These are phyloP conservation scores for Sphaerostilbella broomeana DNA, from an alignment of 2,329 filamentous ascomycete genomes.

Conservation along the genomic window DNA sequence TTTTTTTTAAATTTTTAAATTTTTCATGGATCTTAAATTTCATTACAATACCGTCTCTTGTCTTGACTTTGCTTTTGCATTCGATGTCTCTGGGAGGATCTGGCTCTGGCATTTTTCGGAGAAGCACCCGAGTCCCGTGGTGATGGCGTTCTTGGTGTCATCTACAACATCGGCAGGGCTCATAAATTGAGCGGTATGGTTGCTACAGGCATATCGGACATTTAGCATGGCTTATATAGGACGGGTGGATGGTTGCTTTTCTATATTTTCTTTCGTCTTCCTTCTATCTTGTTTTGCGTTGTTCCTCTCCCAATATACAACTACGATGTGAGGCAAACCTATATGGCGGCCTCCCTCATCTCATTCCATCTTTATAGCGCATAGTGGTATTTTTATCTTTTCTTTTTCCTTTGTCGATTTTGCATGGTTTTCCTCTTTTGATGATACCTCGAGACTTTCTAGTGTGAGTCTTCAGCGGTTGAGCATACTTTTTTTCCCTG, in stretches of 20 bases:
- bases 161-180: conserved; percentile 11
- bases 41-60: neutral
- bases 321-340: conserved; percentile 18
- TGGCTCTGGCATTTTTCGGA: conserved; percentile 4
- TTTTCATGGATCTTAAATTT: neutral
- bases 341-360: too few relatives aligned
- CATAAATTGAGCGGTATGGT: conserved; percentile 8
- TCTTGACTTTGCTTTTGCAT: conserved; percentile 6
- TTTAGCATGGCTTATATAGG: conserved; percentile 15
- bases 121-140: conserved; percentile 3
- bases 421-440: too few relatives aligned
- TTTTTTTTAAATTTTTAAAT: neutral
- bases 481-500: neutral
- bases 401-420: conserved; percentile 1
- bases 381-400: conserved; percentile 8
- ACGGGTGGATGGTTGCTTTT: conserved; percentile 13
- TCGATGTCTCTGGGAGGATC: conserved; percentile 4
- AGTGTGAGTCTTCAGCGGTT: neutral
- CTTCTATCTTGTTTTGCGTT: conserved; percentile 17
- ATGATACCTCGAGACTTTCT: too few relatives aligned
- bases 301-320: conserved; percentile 15
- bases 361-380: too few relatives aligned
- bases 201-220: conserved; percentile 9
- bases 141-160: conserved; percentile 12
- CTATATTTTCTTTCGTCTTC: conserved; percentile 14